A percentile compares a stretch with the other conserved stretches of the same genome.
phyloP scores from a whole-genome alignment of 176 grass and related monocot species.

The Neostapfia colusana region DNA sequence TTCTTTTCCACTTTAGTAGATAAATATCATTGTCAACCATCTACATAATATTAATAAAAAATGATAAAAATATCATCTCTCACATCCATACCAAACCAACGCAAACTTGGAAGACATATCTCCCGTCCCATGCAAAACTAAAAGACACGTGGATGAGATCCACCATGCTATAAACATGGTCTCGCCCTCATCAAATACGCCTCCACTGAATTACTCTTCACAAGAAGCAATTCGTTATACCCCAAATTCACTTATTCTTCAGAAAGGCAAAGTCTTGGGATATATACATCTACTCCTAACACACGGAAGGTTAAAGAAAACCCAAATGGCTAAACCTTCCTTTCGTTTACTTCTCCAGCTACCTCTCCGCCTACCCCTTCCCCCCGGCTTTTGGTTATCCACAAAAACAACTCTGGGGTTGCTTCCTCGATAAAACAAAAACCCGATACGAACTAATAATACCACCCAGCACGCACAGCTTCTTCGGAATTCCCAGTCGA shows the following conservation, averaged over 20 bases:
- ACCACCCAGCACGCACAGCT: neutral
- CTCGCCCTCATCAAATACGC: constrained; percentile 1
- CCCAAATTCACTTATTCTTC: constrained; percentile 29
- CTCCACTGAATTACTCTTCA: neutral
- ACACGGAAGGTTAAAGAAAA: constrained; percentile 24
- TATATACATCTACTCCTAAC: constrained; percentile 27
- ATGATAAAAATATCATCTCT: too few species aligned
- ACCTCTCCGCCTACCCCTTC: constrained; percentile 5
- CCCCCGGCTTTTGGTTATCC: neutral
- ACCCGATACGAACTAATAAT: neutral
- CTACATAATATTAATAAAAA: too few species aligned
- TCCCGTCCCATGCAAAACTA: neutral
- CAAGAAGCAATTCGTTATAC: constrained; percentile 26
- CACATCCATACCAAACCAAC: neutral
- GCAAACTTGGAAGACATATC: neutral
- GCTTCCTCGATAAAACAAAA: constrained; percentile 40
- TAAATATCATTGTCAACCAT: too few species aligned
- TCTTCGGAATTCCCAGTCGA: neutral
- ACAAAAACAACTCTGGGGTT: neutral
- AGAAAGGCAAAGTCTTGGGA: neutral
- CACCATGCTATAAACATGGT: neutral
- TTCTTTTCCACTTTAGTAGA: too few species aligned
- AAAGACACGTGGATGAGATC: constrained; percentile 29
- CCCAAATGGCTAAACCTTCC: constrained; percentile 19
- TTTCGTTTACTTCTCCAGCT: constrained; percentile 24